These are phyloP conservation scores for Beta vulgaris DNA, from an alignment of 148 eudicot species.

Conservation along the genomic window DNA sequence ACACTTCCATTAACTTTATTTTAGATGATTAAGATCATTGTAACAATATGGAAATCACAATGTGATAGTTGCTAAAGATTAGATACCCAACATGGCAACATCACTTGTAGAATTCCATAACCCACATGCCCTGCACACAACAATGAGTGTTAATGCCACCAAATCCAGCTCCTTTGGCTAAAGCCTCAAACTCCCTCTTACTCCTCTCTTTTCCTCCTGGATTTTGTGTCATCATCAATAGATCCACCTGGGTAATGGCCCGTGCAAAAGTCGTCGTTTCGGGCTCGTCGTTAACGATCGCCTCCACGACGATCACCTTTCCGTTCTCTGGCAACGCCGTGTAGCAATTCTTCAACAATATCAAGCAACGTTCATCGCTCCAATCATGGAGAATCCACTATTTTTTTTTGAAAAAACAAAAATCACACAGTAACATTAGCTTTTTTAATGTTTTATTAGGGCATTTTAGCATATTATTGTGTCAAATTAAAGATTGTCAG, in stretches of 20 bases:
- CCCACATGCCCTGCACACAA: constrained; percentile 28
- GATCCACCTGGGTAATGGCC: constrained; percentile 23
- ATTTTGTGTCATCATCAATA: constrained; percentile 27
- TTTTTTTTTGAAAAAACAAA: background rate
- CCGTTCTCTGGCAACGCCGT: constrained; percentile 32
- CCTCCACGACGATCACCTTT: constrained; percentile 41
- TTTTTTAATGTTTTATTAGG: no score
- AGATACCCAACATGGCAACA: background rate
- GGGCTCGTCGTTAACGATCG: constrained; percentile 25
- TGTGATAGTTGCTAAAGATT: no score
- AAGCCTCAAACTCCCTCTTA: constrained; percentile 19
- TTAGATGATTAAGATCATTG: no score
- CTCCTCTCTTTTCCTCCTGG: constrained; percentile 36
- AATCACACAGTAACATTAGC: no score
- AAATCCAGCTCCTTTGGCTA: constrained; percentile 33
- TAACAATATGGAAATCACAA: no score
- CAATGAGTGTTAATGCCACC: background rate
- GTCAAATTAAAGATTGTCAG: no score
- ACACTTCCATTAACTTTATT: no score
- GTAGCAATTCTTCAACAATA: constrained; percentile 38
- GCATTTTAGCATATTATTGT: no score
- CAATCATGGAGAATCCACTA: constrained; percentile 49
- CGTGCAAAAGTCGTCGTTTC: constrained; percentile 22
- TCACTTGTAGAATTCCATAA: constrained; percentile 33
- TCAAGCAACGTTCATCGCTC: constrained; percentile 47